Evolutionary conservation across 2,329 filamentous ascomycete species (phyloP), one percentile per base, ranked within the genome.

Genomic region (Didymella keratinophila): DNA sequence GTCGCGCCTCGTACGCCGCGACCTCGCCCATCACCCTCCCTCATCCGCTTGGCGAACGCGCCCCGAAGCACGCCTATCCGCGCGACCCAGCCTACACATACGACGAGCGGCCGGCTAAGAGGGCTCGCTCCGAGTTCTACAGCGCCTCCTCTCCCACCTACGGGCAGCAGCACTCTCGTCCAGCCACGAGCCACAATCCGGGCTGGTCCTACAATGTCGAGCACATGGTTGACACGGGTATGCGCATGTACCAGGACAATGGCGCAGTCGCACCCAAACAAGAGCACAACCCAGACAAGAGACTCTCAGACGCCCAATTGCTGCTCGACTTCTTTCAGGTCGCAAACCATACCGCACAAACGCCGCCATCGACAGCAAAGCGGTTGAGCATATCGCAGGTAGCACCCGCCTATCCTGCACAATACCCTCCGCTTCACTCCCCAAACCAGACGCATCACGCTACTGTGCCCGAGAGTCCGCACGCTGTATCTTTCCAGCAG

Each of bases 61-160:
- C 36, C 36, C 36, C 36, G 36, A 39, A 39, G 56, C 73, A 70
- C 56, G 56, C 62, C 50, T 59, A 64, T 47, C 32, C 60, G 2
- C 23, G 51, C 32, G 63, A 64, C 48, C n/a, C 59, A 12, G 28
- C 52, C 30, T 58, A 64, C 57, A 37, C 56, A 2, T 27, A 25
- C 46, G 69, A 76, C 46, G 81, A 86, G 66, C 80, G 84, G 45
- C 85, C 86, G 4, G 75, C 84, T 20, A 89, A 89, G 73, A 82
- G 87, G 41, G 81, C 84, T 47, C 83, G 86, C 62, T 88, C 86
- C 42, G 86, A 87, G 66, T 79, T 83, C 64, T 76, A 83, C 50
- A 77, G 79, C 16, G 81, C 80, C 18, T 74, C 78, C 23, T 72
- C 78, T 20, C 71, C 77, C 44, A 66, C 70, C 27, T 68, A 66